Conservation (phyloP, 1,139 yeast genomes). For the Sugiyamaella neomexicana region DNA sequence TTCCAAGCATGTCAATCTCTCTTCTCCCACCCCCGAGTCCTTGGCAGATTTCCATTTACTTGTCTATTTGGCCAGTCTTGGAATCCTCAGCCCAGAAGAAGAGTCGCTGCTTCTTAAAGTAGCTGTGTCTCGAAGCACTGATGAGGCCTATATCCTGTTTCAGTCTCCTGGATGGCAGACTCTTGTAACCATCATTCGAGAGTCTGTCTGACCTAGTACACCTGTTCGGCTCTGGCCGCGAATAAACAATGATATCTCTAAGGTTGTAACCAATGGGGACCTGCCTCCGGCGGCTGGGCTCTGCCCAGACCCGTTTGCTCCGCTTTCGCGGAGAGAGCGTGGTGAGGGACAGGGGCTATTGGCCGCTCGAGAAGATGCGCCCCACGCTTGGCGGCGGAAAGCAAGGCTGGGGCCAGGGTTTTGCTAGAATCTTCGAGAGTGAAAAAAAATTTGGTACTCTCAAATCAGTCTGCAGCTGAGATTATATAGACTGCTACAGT, state of each 20-base stretch:
- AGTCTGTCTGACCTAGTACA: conserved; percentile 19
- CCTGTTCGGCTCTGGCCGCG: too few species aligned
- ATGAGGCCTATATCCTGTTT: conserved; percentile 55
- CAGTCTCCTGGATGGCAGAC: conserved; percentile 80
- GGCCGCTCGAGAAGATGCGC: too few species aligned
- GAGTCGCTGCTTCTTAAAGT: conserved; percentile 48
- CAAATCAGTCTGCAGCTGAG: background rate
- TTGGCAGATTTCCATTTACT: conserved; percentile 74
- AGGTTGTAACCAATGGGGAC: background rate
- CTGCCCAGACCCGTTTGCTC: too few species aligned
- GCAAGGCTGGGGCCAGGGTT: conserved; percentile 8
- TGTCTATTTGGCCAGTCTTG: conserved; percentile 54
- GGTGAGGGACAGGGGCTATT: too few species aligned
- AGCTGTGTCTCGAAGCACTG: conserved; percentile 35
- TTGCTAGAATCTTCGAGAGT: conserved; percentile 14
- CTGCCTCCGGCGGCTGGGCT: background rate
- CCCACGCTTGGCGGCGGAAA: background rate
- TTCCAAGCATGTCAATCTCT: conserved; percentile 45
- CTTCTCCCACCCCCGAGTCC: conserved; percentile 41
- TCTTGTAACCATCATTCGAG: conserved; percentile 53
- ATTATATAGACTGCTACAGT: background rate
- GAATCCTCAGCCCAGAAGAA: conserved; percentile 53
- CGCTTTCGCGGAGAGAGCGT: too few species aligned
- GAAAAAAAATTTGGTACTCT: conserved; percentile 10
- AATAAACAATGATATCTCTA: background rate